phyloP scores from a whole-genome alignment of 208 protist genomes.

The Zelonia costaricensis region DNA sequence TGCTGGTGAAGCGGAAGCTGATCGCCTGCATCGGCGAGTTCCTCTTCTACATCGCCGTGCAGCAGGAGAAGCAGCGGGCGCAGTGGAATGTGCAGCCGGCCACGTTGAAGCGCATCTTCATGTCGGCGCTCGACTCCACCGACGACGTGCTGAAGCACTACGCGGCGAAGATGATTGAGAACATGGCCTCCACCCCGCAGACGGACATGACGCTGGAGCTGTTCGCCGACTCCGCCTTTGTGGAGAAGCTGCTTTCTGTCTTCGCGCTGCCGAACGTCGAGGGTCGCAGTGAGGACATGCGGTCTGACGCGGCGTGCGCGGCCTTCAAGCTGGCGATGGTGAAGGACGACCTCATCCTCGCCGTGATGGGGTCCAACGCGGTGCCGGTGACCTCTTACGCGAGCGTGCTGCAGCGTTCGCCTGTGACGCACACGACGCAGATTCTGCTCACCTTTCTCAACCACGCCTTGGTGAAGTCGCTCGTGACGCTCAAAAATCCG shows the following conservation, averaged over 20 bases:
- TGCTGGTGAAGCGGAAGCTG: conserved; percentile 68
- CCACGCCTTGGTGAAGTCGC: conserved; percentile 53
- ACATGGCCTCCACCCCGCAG: conserved; percentile 75
- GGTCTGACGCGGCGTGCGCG: conserved; percentile 77
- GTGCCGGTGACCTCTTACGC: conserved; percentile 56
- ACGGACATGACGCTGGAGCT: conserved; percentile 41
- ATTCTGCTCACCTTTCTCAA: conserved; percentile 81
- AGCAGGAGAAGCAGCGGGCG: conserved; percentile 57
- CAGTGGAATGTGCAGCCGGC: conserved; percentile 57
- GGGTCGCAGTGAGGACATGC: conserved; percentile 78
- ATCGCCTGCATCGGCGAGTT: conserved; percentile 88
- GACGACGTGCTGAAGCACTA: conserved; percentile 91
- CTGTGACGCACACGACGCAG: conserved; percentile 64
- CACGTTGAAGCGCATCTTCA: conserved; percentile 46
- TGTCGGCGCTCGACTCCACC: conserved; percentile 45
- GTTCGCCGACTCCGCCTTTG: conserved; percentile 55
- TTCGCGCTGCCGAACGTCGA: conserved; percentile 48
- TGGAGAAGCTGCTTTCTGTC: conserved; percentile 66
- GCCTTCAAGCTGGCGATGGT: conserved; percentile 73
- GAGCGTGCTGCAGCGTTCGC: conserved; percentile 35
- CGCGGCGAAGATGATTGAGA: conserved; percentile 90
- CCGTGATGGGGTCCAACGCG: conserved; percentile 50
- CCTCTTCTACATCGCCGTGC: conserved; percentile 89
- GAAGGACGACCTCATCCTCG: conserved; percentile 61
- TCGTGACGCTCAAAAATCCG: conserved; percentile 57